phyloP scores from a whole-genome alignment of 169 alveolate genomes.

The Babesia ovata region DNA sequence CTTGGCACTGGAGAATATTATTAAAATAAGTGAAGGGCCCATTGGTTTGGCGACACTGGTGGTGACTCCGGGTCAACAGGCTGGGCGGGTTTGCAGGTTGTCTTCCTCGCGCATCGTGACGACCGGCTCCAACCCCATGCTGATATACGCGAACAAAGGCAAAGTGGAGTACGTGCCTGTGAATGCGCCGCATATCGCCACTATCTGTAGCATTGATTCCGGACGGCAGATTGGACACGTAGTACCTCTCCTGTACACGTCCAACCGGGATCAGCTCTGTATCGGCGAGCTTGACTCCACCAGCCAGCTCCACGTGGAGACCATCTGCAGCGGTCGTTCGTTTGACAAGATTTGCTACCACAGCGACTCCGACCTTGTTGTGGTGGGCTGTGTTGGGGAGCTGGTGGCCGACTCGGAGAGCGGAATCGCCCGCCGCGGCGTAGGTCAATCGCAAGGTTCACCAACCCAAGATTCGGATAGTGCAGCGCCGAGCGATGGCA shows the following conservation, averaged over 20 bases:
- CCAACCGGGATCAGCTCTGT: constrained; percentile 3
- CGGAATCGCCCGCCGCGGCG: background rate
- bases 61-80: background rate
- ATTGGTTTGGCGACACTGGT: constrained; percentile 19
- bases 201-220: constrained; percentile 3
- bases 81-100: constrained; percentile 16
- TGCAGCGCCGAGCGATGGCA: background rate
- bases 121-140: constrained; percentile 46
- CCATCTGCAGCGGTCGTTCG: constrained; percentile 41
- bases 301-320: constrained; percentile 51
- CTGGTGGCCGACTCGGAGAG: background rate
- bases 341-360: constrained; percentile 59
- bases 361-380: constrained; percentile 39
- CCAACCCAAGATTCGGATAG: background rate
- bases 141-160: constrained; percentile 40
- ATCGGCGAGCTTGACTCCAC: constrained; percentile 43
- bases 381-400: constrained; percentile 47
- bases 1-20: constrained; percentile 6
- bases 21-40: constrained; percentile 29
- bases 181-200: constrained; percentile 22
- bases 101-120: constrained; percentile 13
- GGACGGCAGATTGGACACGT: background rate
- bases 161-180: constrained; percentile 37
- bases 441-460: background rate
- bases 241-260: constrained; percentile 23